Evolutionary conservation across 176 grass and related monocot species (phyloP), one percentile per base, ranked within the genome.

Genomic region (Oryza rufipogon): DNA sequence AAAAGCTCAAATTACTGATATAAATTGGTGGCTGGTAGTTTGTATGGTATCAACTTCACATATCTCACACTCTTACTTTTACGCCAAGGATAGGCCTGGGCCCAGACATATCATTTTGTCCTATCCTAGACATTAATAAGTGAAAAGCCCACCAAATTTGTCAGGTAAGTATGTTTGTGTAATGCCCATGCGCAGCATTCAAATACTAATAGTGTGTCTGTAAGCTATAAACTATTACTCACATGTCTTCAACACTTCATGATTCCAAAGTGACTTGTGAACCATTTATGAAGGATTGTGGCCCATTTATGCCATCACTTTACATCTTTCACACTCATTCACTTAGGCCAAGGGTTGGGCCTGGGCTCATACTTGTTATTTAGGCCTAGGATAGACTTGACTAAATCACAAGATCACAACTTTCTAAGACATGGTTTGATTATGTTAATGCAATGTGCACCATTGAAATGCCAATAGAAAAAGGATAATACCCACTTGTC

Each of bases 201-300:
- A 73, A 82, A 44, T 60, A 2, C 17, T 0, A 0, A 19, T 44
- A 10, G 39, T 14, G 22, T 51, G 34, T 25, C 32, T 64, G 41
- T 34, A 49, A 48, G 20, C 2, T 11, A 1, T 60, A 17, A 6
- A 1, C 64, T 22, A 22, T 75, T 34, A 7, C 23, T 66, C 14
- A 9, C 23, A 5, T 36, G 63, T 75, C 45, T 12, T 41, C 7
- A 4, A 41, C 39, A 7, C 39, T 41, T 46, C 6, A 7, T 60
- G 12, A 70, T 70, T 19, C 46, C 58, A 19, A 32, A 75, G 5
- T 72, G 51, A 90, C 48, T 26, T 28, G 14, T 39, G 45, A 1
- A 28, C 60, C 14, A 83, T 89, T 96, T 60, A 92, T 93, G 76
- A 92, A 80, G 0, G 52, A 58, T 20, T 23, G 3, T 63, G 20